phyloP scores from a whole-genome alignment of 257 asterid genomes.

The Cinchona pubescens region DNA sequence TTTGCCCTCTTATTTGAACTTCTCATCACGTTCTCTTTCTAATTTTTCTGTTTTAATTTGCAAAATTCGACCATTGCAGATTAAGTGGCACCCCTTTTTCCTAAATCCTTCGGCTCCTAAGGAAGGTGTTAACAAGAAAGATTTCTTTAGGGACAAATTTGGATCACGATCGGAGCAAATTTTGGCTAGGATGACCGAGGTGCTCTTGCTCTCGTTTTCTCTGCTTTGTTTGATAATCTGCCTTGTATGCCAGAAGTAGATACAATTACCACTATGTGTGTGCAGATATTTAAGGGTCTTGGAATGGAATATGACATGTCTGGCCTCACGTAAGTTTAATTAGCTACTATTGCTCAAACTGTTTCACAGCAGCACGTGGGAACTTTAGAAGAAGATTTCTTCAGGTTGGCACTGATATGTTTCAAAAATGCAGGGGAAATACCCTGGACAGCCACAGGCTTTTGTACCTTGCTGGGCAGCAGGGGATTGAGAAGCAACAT shows the following conservation, averaged over 20 bases:
- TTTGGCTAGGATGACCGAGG: conserved; percentile 70
- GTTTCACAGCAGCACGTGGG: neutral
- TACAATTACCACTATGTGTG: neutral
- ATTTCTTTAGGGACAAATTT: conserved; percentile 45
- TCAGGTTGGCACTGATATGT: neutral
- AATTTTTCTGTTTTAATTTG: neutral
- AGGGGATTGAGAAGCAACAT: conserved; percentile 67
- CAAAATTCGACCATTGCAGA: conserved; percentile 21
- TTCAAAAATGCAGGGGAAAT: conserved; percentile 52
- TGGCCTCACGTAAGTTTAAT: conserved; percentile 61
- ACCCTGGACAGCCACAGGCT: conserved; percentile 71
- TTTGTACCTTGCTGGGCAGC: conserved; percentile 57
- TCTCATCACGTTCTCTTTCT: neutral
- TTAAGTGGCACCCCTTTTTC: conserved; percentile 47
- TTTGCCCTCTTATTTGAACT: neutral
- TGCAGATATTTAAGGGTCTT: conserved; percentile 56
- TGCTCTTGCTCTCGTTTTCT: conserved; percentile 17
- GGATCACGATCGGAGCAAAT: conserved; percentile 64
- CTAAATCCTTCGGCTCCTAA: conserved; percentile 70
- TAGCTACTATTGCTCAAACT: neutral
- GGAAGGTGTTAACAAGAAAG: conserved; percentile 67
- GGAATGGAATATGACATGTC: conserved; percentile 51
- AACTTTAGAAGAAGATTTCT: conserved; percentile 11
- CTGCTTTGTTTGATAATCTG: conserved; percentile 2
- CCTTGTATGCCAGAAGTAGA: neutral